Conservation (phyloP, 2,329 filamentous ascomycete genomes). For the Orbilia ellipsospora region DNA sequence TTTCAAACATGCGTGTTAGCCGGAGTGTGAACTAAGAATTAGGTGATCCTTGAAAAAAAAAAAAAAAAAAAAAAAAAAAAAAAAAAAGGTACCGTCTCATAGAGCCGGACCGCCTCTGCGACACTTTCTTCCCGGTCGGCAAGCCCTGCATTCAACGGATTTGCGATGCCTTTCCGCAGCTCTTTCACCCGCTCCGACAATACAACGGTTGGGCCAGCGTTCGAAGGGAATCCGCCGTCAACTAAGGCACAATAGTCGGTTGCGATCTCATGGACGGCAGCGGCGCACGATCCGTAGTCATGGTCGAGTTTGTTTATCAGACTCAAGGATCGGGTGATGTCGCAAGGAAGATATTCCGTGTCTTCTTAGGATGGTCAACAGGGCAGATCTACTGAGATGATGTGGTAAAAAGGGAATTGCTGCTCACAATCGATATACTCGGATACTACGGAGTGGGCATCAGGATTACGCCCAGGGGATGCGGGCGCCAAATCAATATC, state of each 20-base stretch:
- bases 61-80: not conserved
- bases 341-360: conserved; percentile 75
- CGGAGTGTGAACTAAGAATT: not conserved
- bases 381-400: not conserved
- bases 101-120: conserved; percentile 73
- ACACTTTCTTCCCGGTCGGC: conserved; percentile 70
- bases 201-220: conserved; percentile 62
- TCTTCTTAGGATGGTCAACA: conserved; percentile 38
- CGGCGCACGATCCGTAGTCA: conserved; percentile 69
- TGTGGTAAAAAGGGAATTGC: not conserved
- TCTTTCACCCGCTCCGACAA: conserved; percentile 60
- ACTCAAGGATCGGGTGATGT: conserved; percentile 74
- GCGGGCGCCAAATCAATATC: conserved; percentile 13
- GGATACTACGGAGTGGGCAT: conserved; percentile 43
- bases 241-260: conserved; percentile 69
- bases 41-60: not conserved
- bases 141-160: conserved; percentile 68
- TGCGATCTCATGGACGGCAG: conserved; percentile 69
- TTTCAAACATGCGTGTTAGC: not conserved
- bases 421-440: conserved; percentile 51
- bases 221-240: conserved; percentile 58
- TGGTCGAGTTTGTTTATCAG: conserved; percentile 74
- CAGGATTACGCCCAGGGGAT: conserved; percentile 26
- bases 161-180: conserved; percentile 72
- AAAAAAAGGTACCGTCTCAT: conserved; percentile 66